Base-by-base conservation (phyloP, 495 filamentous ascomycete genomes). In the Penicillium cinerascens region DNA sequence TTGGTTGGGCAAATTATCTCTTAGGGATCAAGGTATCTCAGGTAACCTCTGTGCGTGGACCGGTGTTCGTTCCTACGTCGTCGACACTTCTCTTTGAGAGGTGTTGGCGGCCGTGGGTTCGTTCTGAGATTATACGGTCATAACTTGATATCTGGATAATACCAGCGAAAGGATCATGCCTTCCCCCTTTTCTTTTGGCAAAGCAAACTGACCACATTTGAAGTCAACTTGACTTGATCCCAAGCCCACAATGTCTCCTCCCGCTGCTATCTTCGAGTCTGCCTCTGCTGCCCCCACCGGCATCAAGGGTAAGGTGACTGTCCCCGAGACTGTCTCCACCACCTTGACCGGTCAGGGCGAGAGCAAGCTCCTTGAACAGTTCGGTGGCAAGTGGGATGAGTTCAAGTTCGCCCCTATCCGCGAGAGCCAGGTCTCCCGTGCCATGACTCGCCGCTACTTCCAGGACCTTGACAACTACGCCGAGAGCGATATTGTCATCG, bases 81-180 rank as follows among this genome's bases (percentile, higher is more conserved):
- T 53, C 37, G 49, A 44, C 47, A 36, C 46, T 51, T 38, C 22
- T 25, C 46, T 43, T 23, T 38, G 5, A 39, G 35, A 51, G 29
- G 33, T 16, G 35, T 10, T 47, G 53, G 58, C 55, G 48, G 64
- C 43, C 49, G 54, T 68, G 73, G 70, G 69, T 75, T 81, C 76
- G 78, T 80, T 83, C 89, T 93, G 90, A 95, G 87, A 95, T 86
- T 81, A 93, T 86, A 95, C 90, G 89, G 90, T 85, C 74, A 75
- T 68, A 92, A 95, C 89, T 92, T 93, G 89, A 95, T 51, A 44
- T 92, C 89, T 89, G 88, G 89, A 90, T 91, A 95, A 93, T 92
- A 87, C 89, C 88, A 90, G 90, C 90, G 89, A 88, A 91, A 93
- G 88, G 87, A 92, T 89, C 88, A 91, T 91, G 87, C 87, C 82